Conservation (phyloP, 805 yeast genomes). For the Suhomyces sp. region DNA sequence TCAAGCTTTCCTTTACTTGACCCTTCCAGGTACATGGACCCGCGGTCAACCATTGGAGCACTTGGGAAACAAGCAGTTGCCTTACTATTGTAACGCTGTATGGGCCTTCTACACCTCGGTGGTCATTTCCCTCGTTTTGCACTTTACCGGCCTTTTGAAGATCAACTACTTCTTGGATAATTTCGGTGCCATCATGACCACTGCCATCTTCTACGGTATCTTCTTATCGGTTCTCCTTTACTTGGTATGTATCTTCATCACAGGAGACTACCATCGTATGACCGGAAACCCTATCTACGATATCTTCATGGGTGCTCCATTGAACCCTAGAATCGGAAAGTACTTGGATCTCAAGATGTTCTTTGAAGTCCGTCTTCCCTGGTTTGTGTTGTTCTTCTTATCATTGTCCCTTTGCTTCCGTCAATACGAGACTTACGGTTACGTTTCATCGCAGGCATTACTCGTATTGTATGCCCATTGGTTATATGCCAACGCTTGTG, state of each 20-base stretch:
- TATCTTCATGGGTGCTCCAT: conserved; percentile 95
- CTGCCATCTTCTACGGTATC: conserved; percentile 81
- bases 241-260: conserved; percentile 59
- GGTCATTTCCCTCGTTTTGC: conserved; percentile 57
- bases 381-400: conserved; percentile 86
- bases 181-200: conserved; percentile 91
- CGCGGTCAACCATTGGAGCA: conserved; percentile 92
- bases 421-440: conserved; percentile 82
- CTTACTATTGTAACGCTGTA: conserved; percentile 92
- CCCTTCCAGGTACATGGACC: conserved; percentile 91
- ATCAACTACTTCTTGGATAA: conserved; percentile 73
- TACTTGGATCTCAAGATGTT: conserved; percentile 90
- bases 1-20: conserved; percentile 75
- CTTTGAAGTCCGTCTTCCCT: conserved; percentile 94
- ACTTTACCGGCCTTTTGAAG: conserved; percentile 71
- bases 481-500: conserved; percentile 94
- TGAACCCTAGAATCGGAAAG: conserved; percentile 92
- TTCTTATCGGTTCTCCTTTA: conserved; percentile 67
- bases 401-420: conserved; percentile 70
- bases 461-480: conserved; percentile 82
- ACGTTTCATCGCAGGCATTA: conserved; percentile 70
- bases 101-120: conserved; percentile 75
- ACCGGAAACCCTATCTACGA: conserved; percentile 90
- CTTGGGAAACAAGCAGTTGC: conserved; percentile 74
- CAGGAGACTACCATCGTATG: conserved; percentile 84